phyloP scores from a whole-genome alignment of 768 basidiomycete species.

The Nidula microcarpa region DNA sequence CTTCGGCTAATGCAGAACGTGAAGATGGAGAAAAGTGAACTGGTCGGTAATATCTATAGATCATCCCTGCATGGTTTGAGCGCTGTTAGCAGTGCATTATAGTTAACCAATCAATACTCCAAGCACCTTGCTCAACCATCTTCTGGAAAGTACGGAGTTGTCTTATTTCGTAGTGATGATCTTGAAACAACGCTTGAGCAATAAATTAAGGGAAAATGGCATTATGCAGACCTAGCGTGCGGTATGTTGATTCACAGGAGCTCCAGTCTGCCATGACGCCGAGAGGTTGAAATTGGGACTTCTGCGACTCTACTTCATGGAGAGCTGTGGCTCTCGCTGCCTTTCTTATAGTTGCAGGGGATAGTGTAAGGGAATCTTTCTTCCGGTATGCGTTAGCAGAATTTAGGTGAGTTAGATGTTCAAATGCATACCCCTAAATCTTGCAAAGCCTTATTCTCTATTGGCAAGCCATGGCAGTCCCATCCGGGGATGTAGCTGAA shows the following conservation, averaged over 20 bases:
- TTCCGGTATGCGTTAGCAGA: conserved; percentile 17
- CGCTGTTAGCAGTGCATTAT: not conserved
- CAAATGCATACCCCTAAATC: conserved; percentile 56
- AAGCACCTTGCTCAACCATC: conserved; percentile 83
- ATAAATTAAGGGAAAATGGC: not conserved
- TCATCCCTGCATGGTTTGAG: conserved; percentile 48
- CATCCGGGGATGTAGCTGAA: conserved; percentile 94
- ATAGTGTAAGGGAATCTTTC: conserved; percentile 55
- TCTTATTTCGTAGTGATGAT: conserved; percentile 83
- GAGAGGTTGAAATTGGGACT: conserved; percentile 72
- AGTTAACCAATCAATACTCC: conserved; percentile 1
- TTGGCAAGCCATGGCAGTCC: conserved; percentile 98
- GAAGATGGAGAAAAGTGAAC: conserved; percentile 96
- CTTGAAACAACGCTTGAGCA: conserved; percentile 31
- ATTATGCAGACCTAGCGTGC: conserved; percentile 69
- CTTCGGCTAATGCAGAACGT: conserved; percentile 90
- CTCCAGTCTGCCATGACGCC: conserved; percentile 94
- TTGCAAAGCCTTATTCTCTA: conserved; percentile 90
- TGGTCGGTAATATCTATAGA: conserved; percentile 84
- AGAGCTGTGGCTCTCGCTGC: conserved; percentile 73
- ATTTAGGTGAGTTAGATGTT: not conserved
- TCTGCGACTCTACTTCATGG: conserved; percentile 73
- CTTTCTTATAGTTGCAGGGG: conserved; percentile 58
- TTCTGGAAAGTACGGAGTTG: conserved; percentile 81
- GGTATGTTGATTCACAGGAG: conserved; percentile 60